Percentiles rank a stretch among this genome's conserved stretches.
Conservation (phyloP, 371 early-diverging fungal genomes). For the Circinella minor region DNA sequence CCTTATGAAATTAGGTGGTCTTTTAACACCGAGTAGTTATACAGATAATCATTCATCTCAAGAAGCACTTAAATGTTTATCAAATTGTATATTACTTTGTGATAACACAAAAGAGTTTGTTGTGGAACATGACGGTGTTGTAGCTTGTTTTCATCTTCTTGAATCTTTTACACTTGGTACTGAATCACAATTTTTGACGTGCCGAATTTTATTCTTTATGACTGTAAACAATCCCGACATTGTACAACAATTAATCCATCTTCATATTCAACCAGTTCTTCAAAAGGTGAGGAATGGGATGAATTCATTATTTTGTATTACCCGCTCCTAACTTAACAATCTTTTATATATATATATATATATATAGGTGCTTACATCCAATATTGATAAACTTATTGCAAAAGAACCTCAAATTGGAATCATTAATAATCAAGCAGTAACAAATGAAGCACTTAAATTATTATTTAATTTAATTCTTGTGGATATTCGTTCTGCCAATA, state of each 20-base stretch:
- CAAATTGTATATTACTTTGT: slow-evolving; percentile 58
- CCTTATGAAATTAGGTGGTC: slow-evolving; percentile 30
- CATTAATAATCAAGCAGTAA: slow-evolving; percentile 50
- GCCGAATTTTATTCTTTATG: slow-evolving; percentile 63
- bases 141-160: slow-evolving; percentile 37
- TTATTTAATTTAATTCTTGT: slow-evolving; percentile 62
- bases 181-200: slow-evolving; percentile 60
- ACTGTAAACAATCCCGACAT: slow-evolving; percentile 52
- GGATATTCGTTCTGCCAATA: slow-evolving; percentile 26
- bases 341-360: no score
- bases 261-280: slow-evolving; percentile 42
- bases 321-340: no score
- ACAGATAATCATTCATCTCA: slow-evolving; percentile 34
- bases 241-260: slow-evolving; percentile 45
- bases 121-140: slow-evolving; percentile 45
- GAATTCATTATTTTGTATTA: no score
- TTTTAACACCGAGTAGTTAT: slow-evolving; percentile 8
- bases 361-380: not conserved
- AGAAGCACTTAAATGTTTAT: slow-evolving; percentile 65
- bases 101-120: slow-evolving; percentile 45
- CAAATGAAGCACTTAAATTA: slow-evolving; percentile 63
- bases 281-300: no score
- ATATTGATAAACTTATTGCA: slow-evolving; percentile 7
- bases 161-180: slow-evolving; percentile 40
- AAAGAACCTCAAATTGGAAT: slow-evolving; percentile 17